These are phyloP conservation scores for Cryptosporidium felis DNA, from an alignment of 169 alveolate species.

Conservation along the genomic window DNA sequence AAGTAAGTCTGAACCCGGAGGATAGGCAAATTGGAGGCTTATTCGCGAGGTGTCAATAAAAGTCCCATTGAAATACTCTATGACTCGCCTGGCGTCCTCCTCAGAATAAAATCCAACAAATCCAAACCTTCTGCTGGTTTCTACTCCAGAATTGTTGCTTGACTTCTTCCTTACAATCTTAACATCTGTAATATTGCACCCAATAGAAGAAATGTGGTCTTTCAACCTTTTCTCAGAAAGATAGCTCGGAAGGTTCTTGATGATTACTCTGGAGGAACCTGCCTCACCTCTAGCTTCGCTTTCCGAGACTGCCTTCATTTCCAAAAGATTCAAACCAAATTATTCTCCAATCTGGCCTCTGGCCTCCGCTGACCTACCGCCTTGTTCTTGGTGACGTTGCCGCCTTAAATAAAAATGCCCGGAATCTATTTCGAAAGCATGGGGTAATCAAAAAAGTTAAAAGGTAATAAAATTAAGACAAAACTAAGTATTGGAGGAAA, in stretches of 20 bases:
- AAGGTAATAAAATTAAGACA: too few species aligned
- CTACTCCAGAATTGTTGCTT: neutral
- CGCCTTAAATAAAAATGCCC: neutral
- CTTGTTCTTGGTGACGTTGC: neutral
- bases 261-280: slow-evolving; percentile 76
- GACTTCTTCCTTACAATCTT: slow-evolving; percentile 79
- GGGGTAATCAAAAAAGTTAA: too few species aligned
- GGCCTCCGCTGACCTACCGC: slow-evolving; percentile 8
- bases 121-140: slow-evolving; percentile 82
- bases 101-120: slow-evolving; percentile 87
- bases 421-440: too few species aligned
- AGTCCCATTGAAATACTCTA: slow-evolving; percentile 84
- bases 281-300: neutral
- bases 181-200: slow-evolving; percentile 81
- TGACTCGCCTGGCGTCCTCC: slow-evolving; percentile 82
- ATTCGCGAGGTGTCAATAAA: slow-evolving; percentile 86
- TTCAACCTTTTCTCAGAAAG: slow-evolving; percentile 78
- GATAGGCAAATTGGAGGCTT: slow-evolving; percentile 84
- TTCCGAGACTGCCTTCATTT: neutral
- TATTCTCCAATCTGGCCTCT: too few species aligned
- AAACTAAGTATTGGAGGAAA: neutral
- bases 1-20: slow-evolving; percentile 81
- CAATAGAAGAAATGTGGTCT: slow-evolving; percentile 79
- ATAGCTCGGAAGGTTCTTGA: slow-evolving; percentile 81
- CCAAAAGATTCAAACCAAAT: neutral